Conservation (phyloP, 2,329 filamentous ascomycete genomes). For the Trematosphaeria pertusa region DNA sequence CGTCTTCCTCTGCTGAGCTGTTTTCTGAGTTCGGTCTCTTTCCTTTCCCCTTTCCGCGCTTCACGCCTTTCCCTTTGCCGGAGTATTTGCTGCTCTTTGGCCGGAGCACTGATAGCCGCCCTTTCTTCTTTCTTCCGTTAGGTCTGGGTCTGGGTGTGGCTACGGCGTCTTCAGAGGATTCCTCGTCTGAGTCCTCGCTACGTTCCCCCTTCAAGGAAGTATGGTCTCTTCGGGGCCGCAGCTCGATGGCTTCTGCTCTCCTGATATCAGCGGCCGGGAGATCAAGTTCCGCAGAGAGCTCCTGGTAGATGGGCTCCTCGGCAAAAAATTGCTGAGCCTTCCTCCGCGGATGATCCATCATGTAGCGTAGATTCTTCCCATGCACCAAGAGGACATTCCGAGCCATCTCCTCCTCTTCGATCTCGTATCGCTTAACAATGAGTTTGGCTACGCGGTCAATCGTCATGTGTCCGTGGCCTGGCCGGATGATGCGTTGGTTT, state of each 20-base stretch:
- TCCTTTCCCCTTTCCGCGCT: conserved; percentile 6
- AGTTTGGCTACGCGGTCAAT: conserved; percentile 42
- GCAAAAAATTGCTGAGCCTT: conserved; percentile 37
- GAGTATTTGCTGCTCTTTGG: conserved; percentile 45
- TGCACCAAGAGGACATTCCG: conserved; percentile 44
- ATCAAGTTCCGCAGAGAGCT: conserved; percentile 33
- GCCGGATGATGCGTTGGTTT: conserved; percentile 38
- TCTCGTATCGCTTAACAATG: conserved; percentile 45
- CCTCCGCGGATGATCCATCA: conserved; percentile 46
- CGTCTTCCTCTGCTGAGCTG: conserved; percentile 19
- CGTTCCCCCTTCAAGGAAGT: conserved; percentile 29
- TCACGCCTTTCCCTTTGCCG: conserved; percentile 40
- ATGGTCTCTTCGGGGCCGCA: conserved; percentile 39
- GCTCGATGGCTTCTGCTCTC: conserved; percentile 36
- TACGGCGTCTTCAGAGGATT: conserved; percentile 14
- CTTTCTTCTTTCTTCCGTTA: conserved; percentile 31
- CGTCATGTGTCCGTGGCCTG: conserved; percentile 40
- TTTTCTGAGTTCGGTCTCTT: conserved; percentile 19
- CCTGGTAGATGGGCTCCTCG: conserved; percentile 42
- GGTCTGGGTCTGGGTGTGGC: conserved; percentile 30
- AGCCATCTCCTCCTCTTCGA: conserved; percentile 43
- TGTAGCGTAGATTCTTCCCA: conserved; percentile 45
- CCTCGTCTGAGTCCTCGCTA: conserved; percentile 28
- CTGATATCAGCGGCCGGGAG: conserved; percentile 39
- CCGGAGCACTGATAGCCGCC: conserved; percentile 42